Conservation (phyloP, 805 yeast species). For the Candida suzukii region DNA sequence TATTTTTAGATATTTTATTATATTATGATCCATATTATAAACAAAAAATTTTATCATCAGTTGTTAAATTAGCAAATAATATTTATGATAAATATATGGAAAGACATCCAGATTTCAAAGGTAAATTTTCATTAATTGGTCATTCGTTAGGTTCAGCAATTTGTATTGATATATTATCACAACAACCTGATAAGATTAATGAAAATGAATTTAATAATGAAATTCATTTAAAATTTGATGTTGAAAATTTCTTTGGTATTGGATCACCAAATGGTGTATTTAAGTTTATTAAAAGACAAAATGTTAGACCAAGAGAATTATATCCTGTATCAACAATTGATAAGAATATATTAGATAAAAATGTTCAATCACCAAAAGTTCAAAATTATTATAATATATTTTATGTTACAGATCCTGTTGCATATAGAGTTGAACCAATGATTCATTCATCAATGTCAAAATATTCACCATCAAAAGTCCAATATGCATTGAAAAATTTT, state of each 20-base stretch:
- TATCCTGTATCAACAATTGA: slow-evolving; percentile 3
- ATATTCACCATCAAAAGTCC: slow-evolving; percentile 49
- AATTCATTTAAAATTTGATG: slow-evolving; percentile 54
- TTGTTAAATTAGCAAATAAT: slow-evolving; percentile 54
- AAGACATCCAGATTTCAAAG: slow-evolving; percentile 67
- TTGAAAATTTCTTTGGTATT: slow-evolving; percentile 67
- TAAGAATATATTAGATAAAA: slow-evolving; percentile 7
- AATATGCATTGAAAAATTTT: slow-evolving; percentile 45
- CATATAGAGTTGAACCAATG: slow-evolving; percentile 84
- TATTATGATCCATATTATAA: slow-evolving; percentile 69
- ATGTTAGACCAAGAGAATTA: slow-evolving; percentile 38
- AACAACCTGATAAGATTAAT: slow-evolving; percentile 33
- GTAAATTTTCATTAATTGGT: slow-evolving; percentile 77
- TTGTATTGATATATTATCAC: slow-evolving; percentile 62
- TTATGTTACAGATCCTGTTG: slow-evolving; percentile 90
- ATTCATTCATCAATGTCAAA: slow-evolving; percentile 42
- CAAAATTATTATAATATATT: slow-evolving; percentile 71
- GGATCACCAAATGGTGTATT: slow-evolving; percentile 93
- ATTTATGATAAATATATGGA: slow-evolving; percentile 52
- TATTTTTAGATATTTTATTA: slow-evolving; percentile 73
- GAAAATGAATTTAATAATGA: slow-evolving; percentile 22
- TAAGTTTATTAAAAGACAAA: slow-evolving; percentile 60
- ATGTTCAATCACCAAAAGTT: slow-evolving; percentile 44
- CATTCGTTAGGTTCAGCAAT: slow-evolving; percentile 92
- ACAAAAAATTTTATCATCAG: slow-evolving; percentile 53